Conservation (phyloP, 129 eudicot species). For the Cynara cardunculus region DNA sequence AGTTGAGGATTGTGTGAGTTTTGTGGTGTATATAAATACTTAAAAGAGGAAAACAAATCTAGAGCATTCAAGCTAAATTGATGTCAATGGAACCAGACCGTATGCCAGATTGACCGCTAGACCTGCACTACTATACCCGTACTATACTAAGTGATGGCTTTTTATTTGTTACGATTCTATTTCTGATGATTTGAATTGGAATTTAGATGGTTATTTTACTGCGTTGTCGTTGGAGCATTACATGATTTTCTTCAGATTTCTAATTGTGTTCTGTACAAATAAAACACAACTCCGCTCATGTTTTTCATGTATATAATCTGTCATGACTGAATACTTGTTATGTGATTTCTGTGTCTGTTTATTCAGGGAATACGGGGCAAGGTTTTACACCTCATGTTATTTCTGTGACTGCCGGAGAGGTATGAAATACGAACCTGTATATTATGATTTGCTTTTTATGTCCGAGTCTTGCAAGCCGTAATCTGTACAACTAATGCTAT, state of each 20-base stretch:
- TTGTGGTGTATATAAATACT: too few relatives aligned
- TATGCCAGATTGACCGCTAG: too few relatives aligned
- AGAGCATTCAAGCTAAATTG: too few relatives aligned
- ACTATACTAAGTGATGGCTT: not conserved
- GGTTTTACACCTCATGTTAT: constrained; percentile 64
- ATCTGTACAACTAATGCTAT: not conserved
- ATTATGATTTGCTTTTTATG: not conserved
- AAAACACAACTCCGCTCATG: not conserved
- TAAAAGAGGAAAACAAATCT: too few relatives aligned
- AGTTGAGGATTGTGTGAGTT: too few relatives aligned
- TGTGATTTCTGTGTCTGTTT: constrained; percentile 7
- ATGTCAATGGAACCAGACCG: too few relatives aligned
- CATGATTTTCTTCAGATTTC: too few relatives aligned
- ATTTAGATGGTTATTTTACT: not conserved
- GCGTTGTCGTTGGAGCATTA: too few relatives aligned
- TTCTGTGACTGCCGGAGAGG: constrained; percentile 74
- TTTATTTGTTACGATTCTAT: not conserved
- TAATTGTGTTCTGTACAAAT: not conserved
- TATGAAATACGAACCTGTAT: constrained; percentile 19
- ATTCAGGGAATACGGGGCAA: constrained; percentile 60
- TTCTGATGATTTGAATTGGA: not conserved
- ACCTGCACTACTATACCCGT: too few relatives aligned
- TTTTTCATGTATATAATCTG: not conserved
- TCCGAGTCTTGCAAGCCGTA: too few relatives aligned
- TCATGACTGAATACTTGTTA: not conserved